Evolutionary conservation across 768 basidiomycete species (phyloP), one percentile per base, ranked within the genome.

Genomic region (Panaeolus cyanescens): DNA sequence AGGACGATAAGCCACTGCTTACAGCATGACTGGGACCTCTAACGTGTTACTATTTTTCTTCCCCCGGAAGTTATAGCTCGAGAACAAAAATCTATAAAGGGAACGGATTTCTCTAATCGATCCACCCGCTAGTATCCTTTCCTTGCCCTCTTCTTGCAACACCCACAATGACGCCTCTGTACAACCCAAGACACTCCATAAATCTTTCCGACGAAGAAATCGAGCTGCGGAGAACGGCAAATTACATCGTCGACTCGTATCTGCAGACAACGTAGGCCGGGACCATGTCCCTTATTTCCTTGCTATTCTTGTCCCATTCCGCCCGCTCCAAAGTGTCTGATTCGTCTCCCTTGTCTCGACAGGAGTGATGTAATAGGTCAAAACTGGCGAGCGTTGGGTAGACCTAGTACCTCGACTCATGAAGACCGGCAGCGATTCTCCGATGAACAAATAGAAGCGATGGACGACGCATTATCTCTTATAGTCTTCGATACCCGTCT

Each of bases 31-130:
- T 13, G 45, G 45, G 45, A 28, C 45, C 45, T 50, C 45, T 28
- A 50, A 28, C 45, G 45, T 50, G 45, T 28, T 12, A 28, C 45
- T 50, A 12, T 50, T 42, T 30, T 50, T 50, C 22, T 50, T 50
- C 45, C 45, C 45, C 45, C 45, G 45, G 45, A 28, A 30, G 45
- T 50, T 50, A 50, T 50, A 50, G 25, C 45, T 50, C 45, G 45
- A 50, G 45, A 50, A 50, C 22, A 50, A 50, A 42, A 50, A 50
- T 25, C 45, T 50, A 50, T 50, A 50, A 50, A 50, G 45, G 45
- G 45, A 50, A 28, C 25, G 22, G 12, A 28, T 50, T 28, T 0
- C 22, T 50, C 22, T 50, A 50, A 30, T 50, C 45, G 45, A 50
- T 50, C 22, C 45, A 50, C 45, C 22, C 30, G 30, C 45, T 13